Evolutionary conservation across 2,329 filamentous ascomycete species (phyloP).

Genomic region (Trichophyton mentagrophytes): DNA sequence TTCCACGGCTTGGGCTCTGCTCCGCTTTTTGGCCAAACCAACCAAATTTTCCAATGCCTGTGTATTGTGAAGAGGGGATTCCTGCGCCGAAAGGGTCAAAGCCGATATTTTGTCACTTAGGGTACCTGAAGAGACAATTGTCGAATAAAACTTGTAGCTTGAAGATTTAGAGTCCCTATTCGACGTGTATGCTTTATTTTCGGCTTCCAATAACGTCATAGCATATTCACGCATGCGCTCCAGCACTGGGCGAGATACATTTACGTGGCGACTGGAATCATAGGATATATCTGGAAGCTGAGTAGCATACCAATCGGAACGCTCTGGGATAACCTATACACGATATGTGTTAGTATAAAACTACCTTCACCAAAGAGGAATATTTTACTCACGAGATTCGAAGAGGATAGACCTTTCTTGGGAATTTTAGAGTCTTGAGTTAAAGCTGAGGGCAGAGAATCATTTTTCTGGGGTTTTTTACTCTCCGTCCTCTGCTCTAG

Average conservation of each 20-base stretch:
- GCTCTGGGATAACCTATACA: constrained; percentile 44
- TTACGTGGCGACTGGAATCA: constrained; percentile 33
- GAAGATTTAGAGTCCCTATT: constrained; percentile 62
- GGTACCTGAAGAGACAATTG: constrained; percentile 92
- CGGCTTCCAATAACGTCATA: constrained; percentile 59
- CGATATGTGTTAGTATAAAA: constrained; percentile 9
- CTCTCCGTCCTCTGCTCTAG: background rate
- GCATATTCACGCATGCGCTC: constrained; percentile 55
- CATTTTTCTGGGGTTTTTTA: background rate
- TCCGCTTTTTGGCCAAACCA: constrained; percentile 77
- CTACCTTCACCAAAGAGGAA: background rate
- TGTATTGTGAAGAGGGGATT: constrained; percentile 85
- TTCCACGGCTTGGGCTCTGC: constrained; percentile 79
- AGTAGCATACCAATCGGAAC: constrained; percentile 55
- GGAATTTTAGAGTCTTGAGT: background rate
- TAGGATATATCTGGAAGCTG: constrained; percentile 42
- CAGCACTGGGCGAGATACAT: constrained; percentile 40
- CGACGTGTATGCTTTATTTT: constrained; percentile 61
- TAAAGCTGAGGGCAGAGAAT: background rate
- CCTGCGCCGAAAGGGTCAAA: constrained; percentile 83
- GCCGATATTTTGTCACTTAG: constrained; percentile 95
- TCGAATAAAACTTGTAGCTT: constrained; percentile 89
- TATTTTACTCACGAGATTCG: constrained; percentile 6
- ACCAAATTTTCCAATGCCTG: constrained; percentile 80
- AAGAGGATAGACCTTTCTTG: background rate